Evolutionary conservation across 345 rosid genomes (phyloP).

Genomic region (Eucalyptus curtisii): DNA sequence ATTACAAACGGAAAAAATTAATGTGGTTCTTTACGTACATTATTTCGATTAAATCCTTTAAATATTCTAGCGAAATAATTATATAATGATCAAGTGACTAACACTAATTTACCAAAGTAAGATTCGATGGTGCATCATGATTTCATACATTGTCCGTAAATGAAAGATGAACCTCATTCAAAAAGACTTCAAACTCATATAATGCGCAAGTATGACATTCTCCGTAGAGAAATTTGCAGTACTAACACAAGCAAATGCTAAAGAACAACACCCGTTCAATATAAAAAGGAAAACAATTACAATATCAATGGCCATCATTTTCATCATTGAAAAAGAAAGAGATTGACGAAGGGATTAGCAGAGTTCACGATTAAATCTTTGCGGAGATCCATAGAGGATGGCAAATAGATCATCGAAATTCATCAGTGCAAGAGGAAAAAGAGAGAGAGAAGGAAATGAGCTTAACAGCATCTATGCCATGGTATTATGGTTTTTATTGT

Average conservation of each 20-base stretch:
- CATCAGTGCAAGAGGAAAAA: neutral
- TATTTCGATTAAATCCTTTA: neutral
- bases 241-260: neutral
- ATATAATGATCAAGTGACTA: fast-evolving
- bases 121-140: neutral
- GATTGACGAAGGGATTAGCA: neutral
- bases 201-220: neutral
- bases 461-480: neutral
- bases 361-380: neutral
- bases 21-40: neutral
- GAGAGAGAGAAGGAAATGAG: neutral
- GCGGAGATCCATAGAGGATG: neutral
- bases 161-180: fast-evolving
- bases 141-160: neutral
- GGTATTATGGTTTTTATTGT: neutral
- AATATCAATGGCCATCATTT: neutral
- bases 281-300: neutral
- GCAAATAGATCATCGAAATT: neutral
- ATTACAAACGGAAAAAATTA: neutral
- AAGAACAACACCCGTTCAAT: neutral
- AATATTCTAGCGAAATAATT: neutral
- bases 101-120: neutral
- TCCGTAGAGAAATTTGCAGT: neutral
- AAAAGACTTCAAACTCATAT: neutral
- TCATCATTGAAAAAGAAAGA: neutral